phyloP scores from a whole-genome alignment of 2,329 filamentous ascomycete genomes.

The Nigrospora sphaerica region DNA sequence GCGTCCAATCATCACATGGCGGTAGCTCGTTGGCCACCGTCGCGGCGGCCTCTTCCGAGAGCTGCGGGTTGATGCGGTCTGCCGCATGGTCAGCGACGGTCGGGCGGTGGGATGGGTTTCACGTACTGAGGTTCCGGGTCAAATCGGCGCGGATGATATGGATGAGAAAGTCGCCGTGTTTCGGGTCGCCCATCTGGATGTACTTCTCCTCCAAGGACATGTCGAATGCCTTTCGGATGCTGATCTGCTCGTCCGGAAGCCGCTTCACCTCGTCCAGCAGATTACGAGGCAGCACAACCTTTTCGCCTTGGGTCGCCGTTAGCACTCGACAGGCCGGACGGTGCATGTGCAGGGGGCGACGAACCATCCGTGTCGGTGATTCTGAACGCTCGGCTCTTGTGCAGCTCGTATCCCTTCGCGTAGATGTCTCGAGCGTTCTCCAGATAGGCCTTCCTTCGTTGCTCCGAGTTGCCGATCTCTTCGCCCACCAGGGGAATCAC shows the following conservation, averaged over 20 bases:
- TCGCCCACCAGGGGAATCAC: conserved; percentile 10
- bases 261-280: conserved; percentile 19
- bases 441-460: conserved; percentile 14
- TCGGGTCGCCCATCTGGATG: conserved; percentile 6
- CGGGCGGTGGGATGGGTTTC: not conserved
- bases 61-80: conserved; percentile 26
- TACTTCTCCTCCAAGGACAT: conserved; percentile 7
- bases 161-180: conserved; percentile 7
- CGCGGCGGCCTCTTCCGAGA: conserved; percentile 29
- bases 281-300: conserved; percentile 16
- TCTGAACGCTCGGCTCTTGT: conserved; percentile 11
- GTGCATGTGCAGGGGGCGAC: not conserved
- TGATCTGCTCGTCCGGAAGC: conserved; percentile 18
- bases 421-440: conserved; percentile 11
- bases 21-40: conserved; percentile 27
- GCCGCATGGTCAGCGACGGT: not conserved
- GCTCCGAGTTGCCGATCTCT: conserved; percentile 11
- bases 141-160: conserved; percentile 13
- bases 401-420: conserved; percentile 13
- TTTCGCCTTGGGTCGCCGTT: conserved; percentile 13
- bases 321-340: too few relatives aligned
- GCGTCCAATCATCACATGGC: conserved; percentile 29
- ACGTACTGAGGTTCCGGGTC: conserved; percentile 13
- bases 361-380: conserved; percentile 15
- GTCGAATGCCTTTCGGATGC: conserved; percentile 10